These are phyloP conservation scores for Malassezia brasiliensis DNA, from an alignment of 1,284 basidiomycete genomes.

Conservation along the genomic window DNA sequence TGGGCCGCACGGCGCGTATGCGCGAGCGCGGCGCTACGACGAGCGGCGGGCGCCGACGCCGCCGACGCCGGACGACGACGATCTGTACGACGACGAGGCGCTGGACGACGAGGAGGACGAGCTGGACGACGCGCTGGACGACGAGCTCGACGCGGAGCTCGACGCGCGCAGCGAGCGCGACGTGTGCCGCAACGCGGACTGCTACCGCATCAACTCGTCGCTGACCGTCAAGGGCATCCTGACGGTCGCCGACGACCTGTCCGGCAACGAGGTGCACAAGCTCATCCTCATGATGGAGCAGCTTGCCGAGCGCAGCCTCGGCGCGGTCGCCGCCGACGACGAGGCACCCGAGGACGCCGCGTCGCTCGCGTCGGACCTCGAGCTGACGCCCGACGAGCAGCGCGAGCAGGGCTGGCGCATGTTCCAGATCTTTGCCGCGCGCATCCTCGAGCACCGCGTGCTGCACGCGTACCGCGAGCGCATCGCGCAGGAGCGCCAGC, in stretches of 20 bases:
- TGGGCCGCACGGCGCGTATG: constrained; percentile 11
- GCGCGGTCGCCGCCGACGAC: constrained; percentile 45
- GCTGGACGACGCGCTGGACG: constrained; percentile 57
- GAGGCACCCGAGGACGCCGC: constrained; percentile 50
- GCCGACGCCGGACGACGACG: constrained; percentile 6
- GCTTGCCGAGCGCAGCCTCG: constrained; percentile 83
- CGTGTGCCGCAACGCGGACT: constrained; percentile 10
- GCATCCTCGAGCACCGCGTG: constrained; percentile 98
- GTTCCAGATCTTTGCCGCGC: constrained; percentile 99
- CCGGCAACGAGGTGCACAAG: constrained; percentile 96
- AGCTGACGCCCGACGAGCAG: constrained; percentile 56
- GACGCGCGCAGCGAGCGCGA: constrained; percentile 36
- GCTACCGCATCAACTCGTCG: constrained; percentile 20
- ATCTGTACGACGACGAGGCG: constrained; percentile 31
- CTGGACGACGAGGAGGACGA: constrained; percentile 51
- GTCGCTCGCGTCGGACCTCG: constrained; percentile 31
- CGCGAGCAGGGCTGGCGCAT: constrained; percentile 96
- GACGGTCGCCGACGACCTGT: constrained; percentile 94
- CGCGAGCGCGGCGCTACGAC: not conserved
- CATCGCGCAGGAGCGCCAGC: constrained; percentile 79
- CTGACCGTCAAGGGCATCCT: constrained; percentile 60
- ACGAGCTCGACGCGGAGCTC: constrained; percentile 42
- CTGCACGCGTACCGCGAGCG: constrained; percentile 82
- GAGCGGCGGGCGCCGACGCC: constrained; percentile 1
- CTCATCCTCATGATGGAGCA: constrained; percentile 99